Evolutionary conservation across 306 rosid species (phyloP).

Genomic region (Mimosa bimucronata): DNA sequence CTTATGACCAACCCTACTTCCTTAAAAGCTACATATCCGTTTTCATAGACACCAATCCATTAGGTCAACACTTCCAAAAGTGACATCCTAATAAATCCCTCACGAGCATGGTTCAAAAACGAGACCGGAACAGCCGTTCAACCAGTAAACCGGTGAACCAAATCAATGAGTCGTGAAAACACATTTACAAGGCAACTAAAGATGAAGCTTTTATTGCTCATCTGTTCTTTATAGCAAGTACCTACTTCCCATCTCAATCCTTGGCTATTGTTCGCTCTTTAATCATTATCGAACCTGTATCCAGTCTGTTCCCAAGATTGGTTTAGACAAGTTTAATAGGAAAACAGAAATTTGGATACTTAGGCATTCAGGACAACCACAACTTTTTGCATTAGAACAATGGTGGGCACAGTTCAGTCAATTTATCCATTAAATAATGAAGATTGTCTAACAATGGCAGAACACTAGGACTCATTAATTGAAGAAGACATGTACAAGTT

Average conservation of each 20-base stretch:
- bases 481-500: slow-evolving; percentile 9
- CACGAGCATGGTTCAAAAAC: too few species aligned
- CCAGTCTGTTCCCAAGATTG: background rate
- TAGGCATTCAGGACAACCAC: slow-evolving; percentile 1
- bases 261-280: background rate
- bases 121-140: too few species aligned
- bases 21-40: background rate
- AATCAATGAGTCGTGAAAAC: too few species aligned
- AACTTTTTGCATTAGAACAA: background rate
- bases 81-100: background rate
- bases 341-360: background rate
- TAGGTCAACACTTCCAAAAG: background rate
- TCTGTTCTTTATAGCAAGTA: background rate
- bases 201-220: background rate
- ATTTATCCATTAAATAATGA: too few species aligned
- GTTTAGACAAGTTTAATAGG: background rate
- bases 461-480: background rate
- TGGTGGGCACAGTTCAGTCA: too few species aligned
- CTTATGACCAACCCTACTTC: background rate
- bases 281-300: background rate
- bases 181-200: background rate
- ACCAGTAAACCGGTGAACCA: too few species aligned
- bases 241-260: background rate
- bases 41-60: background rate
- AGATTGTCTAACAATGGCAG: slow-evolving; percentile 5